A percentile compares a stretch with the other conserved stretches of the same genome.
These are phyloP conservation scores for Dendrostoma leiphaemia DNA, from an alignment of 2,329 filamentous ascomycete genomes.

Conservation along the genomic window DNA sequence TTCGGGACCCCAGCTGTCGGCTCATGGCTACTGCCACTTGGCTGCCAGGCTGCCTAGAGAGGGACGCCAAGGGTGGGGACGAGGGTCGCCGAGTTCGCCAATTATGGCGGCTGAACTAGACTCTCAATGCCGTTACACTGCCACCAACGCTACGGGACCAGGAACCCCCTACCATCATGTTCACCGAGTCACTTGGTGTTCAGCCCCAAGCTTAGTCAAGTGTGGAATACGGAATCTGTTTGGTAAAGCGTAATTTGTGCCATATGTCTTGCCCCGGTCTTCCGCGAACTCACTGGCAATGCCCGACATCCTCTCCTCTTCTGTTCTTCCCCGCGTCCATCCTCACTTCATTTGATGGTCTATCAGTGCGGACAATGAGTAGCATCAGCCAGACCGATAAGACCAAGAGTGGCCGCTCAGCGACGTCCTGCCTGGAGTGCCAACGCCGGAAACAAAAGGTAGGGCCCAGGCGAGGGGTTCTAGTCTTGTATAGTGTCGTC, in stretches of 20 bases:
- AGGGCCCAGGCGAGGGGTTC: constrained; percentile 12
- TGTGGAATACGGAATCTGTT: background rate
- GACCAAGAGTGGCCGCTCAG: constrained; percentile 15
- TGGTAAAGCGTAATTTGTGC: background rate
- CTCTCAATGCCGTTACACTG: constrained; percentile 3
- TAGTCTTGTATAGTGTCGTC: background rate
- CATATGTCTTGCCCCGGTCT: background rate
- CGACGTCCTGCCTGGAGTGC: constrained; percentile 42
- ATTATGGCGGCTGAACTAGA: constrained; percentile 5
- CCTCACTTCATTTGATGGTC: background rate
- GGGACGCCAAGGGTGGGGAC: background rate
- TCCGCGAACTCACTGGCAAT: background rate
- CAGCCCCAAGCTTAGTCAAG: background rate
- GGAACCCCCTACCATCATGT: constrained; percentile 10
- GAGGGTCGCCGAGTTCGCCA: background rate
- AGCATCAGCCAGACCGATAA: constrained; percentile 13
- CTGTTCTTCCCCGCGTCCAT: background rate
- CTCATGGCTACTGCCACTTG: background rate
- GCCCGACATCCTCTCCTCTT: background rate
- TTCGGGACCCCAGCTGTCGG: too few relatives aligned
- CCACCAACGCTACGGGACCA: background rate
- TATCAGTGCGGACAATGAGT: background rate
- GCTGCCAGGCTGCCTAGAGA: background rate
- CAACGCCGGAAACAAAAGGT: constrained; percentile 51
- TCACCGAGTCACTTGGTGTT: background rate